Evolutionary conservation across 176 grass and related monocot genomes (phyloP).

Genomic region (Calamus simplicifolius): DNA sequence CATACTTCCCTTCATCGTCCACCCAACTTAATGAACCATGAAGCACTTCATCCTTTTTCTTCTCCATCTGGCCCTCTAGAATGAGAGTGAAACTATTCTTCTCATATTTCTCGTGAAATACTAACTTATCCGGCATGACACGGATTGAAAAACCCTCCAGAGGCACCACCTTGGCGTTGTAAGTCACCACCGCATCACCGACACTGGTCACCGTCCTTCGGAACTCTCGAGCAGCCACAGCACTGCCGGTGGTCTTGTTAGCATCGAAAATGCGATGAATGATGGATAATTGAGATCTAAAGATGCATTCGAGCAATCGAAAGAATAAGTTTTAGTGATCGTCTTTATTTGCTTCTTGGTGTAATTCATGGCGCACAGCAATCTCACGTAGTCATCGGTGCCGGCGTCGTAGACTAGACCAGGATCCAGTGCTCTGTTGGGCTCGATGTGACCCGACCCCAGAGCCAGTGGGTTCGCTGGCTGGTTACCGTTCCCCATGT

Average conservation of each 20-base stretch:
- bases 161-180: slow-evolving; percentile 34
- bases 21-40: slow-evolving; percentile 78
- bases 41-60: slow-evolving; percentile 24
- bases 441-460: slow-evolving; percentile 57
- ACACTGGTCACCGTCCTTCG: slow-evolving; percentile 50
- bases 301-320: slow-evolving; percentile 35
- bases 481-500: slow-evolving; percentile 10
- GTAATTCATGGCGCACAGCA: slow-evolving; percentile 65
- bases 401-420: slow-evolving; percentile 62
- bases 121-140: slow-evolving; percentile 25
- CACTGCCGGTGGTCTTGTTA: neutral
- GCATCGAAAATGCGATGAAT: slow-evolving; percentile 20
- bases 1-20: slow-evolving; percentile 53
- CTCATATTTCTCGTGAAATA: slow-evolving; percentile 46
- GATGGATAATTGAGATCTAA: slow-evolving; percentile 52
- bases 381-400: slow-evolving; percentile 40
- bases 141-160: slow-evolving; percentile 35
- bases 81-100: slow-evolving; percentile 30
- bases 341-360: slow-evolving; percentile 49
- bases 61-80: slow-evolving; percentile 34
- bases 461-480: slow-evolving; percentile 42
- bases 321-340: slow-evolving; percentile 37
- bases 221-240: slow-evolving; percentile 5
- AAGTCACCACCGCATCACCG: slow-evolving; percentile 37
- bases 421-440: slow-evolving; percentile 62